Evolutionary conservation across 2,329 filamentous ascomycete genomes (phyloP), one percentile per base, ranked within the genome.

Genomic region (Incumbomyces lentus): DNA sequence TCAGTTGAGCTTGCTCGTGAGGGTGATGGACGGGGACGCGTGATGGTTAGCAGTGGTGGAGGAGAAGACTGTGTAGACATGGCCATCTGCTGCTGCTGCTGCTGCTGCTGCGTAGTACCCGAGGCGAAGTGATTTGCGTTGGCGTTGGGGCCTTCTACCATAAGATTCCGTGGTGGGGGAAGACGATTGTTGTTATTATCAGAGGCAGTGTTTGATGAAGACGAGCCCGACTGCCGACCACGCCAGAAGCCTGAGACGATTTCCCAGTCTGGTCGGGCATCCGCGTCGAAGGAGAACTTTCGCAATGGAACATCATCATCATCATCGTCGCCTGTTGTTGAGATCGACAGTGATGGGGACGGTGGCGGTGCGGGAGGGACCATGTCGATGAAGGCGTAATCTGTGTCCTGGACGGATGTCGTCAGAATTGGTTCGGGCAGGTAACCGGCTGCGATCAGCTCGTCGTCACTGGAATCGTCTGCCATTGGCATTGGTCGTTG

Each of bases 381-480:
- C 12, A 38, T 22, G 34, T 45, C 42, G 14, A 37, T 31, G 34
- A 45, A 38, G 33, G 14, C 30, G 34, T 37, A 45, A 33, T 38
- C 42, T 31, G 33, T 12, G 14, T 38, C 34, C 31, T 45, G 33
- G 6, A 37, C 29, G 10, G 42, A 45, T 17, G 26, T 26, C 4
- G 33, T 38, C 8, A 38, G 34, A 22, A 37, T 31, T 6, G 42
- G 42, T 31, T 14, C 19, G 12, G 17, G 40, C 19, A 19, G 14
- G 10, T 17, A n/a, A 14, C 14, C 35, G 22, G 17, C 38, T 40
- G 30, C 22, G 11, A 10, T 18, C 13, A 6, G 22, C 22, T 26
- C 22, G 22, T 26, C 4, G 5, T 26, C 22, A 26, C 4, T 26
- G 4, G 22, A 26, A 26, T 26, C 22, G 22, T 26, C 22, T 26